A percentile compares a stretch with the other conserved stretches of the same genome.
Evolutionary conservation across 306 rosid genomes (phyloP).

Genomic region (Astragalus glycyphyllos): DNA sequence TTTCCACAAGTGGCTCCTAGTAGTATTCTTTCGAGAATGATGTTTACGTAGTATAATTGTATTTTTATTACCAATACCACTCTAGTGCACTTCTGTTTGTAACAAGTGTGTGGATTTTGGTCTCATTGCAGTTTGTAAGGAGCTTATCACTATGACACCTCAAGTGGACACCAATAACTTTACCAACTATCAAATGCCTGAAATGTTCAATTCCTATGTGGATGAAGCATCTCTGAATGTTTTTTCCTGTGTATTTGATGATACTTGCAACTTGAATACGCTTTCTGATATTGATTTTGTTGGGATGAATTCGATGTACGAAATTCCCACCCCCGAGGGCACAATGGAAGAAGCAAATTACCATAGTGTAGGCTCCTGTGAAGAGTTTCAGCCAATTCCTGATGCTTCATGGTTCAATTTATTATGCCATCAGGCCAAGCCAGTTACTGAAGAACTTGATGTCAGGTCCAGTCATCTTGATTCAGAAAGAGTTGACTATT

Average conservation of each 20-base stretch:
- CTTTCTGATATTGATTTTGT: slow-evolving; percentile 53
- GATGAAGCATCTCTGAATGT: slow-evolving; percentile 55
- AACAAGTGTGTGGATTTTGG: slow-evolving; percentile 19
- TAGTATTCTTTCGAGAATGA: background rate
- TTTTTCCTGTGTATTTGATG: slow-evolving; percentile 52
- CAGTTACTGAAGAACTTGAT: slow-evolving; percentile 53
- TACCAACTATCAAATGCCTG: slow-evolving; percentile 47
- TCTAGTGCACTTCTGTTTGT: slow-evolving; percentile 22
- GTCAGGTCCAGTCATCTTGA: slow-evolving; percentile 46
- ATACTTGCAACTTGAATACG: slow-evolving; percentile 43
- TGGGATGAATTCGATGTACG: slow-evolving; percentile 54
- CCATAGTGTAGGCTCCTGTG: slow-evolving; percentile 49
- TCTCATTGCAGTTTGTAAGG: slow-evolving; percentile 45
- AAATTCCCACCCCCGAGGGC: slow-evolving; percentile 59
- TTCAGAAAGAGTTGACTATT: slow-evolving; percentile 61
- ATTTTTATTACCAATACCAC: background rate
- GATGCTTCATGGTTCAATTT: slow-evolving; percentile 55
- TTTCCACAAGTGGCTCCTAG: background rate
- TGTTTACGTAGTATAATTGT: background rate
- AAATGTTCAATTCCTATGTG: slow-evolving; percentile 59
- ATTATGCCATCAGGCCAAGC: slow-evolving; percentile 59
- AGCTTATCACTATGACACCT: slow-evolving; percentile 40
- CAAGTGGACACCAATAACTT: slow-evolving; percentile 54
- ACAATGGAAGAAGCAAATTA: slow-evolving; percentile 46
- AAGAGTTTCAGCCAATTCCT: slow-evolving; percentile 48